A percentile compares a stretch with the other conserved stretches of the same genome.
These are phyloP conservation scores for Lactarius quietus DNA, from an alignment of 768 basidiomycete species.

Conservation along the genomic window DNA sequence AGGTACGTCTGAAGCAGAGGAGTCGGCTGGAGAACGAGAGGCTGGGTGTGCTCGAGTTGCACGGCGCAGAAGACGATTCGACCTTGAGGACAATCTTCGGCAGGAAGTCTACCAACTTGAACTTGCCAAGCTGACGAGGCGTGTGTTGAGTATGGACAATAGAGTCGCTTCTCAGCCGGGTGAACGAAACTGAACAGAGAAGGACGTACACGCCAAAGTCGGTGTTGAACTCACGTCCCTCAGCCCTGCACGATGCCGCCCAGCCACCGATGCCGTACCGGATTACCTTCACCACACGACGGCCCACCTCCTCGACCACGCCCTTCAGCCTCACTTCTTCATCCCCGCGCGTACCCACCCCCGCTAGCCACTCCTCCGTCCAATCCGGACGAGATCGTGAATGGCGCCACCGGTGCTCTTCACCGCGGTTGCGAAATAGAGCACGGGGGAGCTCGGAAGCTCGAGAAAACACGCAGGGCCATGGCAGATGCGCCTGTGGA, in stretches of 20 bases:
- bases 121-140: constrained; percentile 62
- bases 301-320: constrained; percentile 66
- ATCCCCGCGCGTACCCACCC: not conserved
- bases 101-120: constrained; percentile 57
- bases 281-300: constrained; percentile 49
- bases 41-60: not conserved
- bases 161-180: too few relatives aligned
- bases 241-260: too few relatives aligned
- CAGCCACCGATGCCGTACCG: constrained; percentile 56
- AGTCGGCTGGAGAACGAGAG: constrained; percentile 42
- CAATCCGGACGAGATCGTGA: constrained; percentile 17
- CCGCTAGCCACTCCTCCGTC: too few relatives aligned
- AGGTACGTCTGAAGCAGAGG: constrained; percentile 58
- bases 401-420: constrained; percentile 22
- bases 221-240: too few relatives aligned
- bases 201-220: too few relatives aligned
- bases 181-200: too few relatives aligned
- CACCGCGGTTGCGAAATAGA: constrained; percentile 21
- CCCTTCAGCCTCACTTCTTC: constrained; percentile 35
- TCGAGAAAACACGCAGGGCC: too few relatives aligned
- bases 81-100: constrained; percentile 47
- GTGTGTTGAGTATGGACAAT: too few relatives aligned
- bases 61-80: too few relatives aligned
- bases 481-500: too few relatives aligned
- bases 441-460: too few relatives aligned